These are phyloP conservation scores for Phytophthora pistaciae DNA, from an alignment of 352 stramenopile genomes.

Conservation along the genomic window DNA sequence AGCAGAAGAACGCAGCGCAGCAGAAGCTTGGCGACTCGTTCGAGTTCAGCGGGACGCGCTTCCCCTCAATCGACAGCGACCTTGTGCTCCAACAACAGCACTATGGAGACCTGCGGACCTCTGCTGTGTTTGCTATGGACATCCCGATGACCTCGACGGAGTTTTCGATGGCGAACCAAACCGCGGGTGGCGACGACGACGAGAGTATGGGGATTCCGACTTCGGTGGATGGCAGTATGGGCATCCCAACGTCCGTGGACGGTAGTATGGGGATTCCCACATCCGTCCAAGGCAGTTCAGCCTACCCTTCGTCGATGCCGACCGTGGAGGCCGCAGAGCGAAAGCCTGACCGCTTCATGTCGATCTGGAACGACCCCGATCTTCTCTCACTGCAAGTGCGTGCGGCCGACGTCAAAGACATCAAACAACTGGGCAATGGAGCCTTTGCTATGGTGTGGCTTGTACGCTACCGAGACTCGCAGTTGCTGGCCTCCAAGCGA, in stretches of 20 bases:
- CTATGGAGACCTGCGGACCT: constrained; percentile 24
- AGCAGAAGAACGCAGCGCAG: constrained; percentile 7
- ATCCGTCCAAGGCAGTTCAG: constrained; percentile 9
- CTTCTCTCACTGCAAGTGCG: constrained; percentile 37
- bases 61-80: constrained; percentile 31
- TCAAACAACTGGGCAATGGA: constrained; percentile 33
- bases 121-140: constrained; percentile 17
- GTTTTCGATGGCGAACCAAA: constrained; percentile 28
- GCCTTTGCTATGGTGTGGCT: constrained; percentile 42
- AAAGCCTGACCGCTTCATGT: constrained; percentile 16
- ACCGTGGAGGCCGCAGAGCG: constrained; percentile 12
- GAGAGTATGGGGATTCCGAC: constrained; percentile 7
- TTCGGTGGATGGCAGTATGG: constrained; percentile 17
- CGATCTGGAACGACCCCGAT: constrained; percentile 41
- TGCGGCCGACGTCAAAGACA: constrained; percentile 32
- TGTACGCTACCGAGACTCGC: constrained; percentile 29
- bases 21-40: constrained; percentile 17
- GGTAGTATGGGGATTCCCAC: constrained; percentile 26
- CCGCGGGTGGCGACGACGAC: constrained; percentile 5
- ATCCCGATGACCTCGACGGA: constrained; percentile 34
- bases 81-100: constrained; percentile 27
- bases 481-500: constrained; percentile 41
- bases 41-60: constrained; percentile 25
- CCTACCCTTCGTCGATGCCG: constrained; percentile 14
- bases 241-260: constrained; percentile 23